Evolutionary conservation across 176 grass and related monocot genomes (phyloP).

Genomic region (Phoenix dactylifera): DNA sequence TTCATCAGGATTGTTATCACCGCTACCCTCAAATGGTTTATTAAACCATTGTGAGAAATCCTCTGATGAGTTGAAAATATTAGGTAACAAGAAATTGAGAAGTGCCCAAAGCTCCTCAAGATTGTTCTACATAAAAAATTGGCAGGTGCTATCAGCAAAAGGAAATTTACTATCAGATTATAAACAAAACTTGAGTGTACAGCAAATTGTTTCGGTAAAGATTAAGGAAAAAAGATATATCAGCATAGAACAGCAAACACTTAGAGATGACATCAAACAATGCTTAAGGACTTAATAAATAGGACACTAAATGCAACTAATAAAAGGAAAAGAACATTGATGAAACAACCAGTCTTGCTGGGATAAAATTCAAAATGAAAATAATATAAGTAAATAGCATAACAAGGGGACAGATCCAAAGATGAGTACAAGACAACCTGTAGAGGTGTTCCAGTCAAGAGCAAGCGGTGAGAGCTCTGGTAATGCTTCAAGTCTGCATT

Average conservation of each 20-base stretch:
- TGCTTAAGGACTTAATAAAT: too few species aligned
- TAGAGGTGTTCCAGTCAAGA: conserved; percentile 91
- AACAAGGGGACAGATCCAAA: conserved; percentile 2
- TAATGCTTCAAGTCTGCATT: conserved; percentile 97
- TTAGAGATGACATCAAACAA: too few species aligned
- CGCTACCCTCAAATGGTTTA: conserved; percentile 87
- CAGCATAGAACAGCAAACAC: too few species aligned
- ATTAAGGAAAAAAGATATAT: too few species aligned
- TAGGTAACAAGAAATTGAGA: conserved; percentile 92
- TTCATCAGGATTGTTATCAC: conserved; percentile 83
- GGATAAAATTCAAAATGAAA: too few species aligned
- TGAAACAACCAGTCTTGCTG: background rate
- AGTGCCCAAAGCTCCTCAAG: conserved; percentile 99
- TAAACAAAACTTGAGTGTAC: too few species aligned
- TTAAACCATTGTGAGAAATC: conserved; percentile 99
- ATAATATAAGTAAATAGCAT: too few species aligned
- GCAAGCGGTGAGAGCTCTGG: conserved; percentile 80
- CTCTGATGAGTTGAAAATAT: conserved; percentile 97
- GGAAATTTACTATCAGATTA: background rate
- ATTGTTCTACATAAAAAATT: conserved; percentile 82
- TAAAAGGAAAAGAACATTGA: too few species aligned
- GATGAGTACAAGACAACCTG: conserved; percentile 55
- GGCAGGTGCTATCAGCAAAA: conserved; percentile 26
- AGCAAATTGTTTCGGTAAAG: too few species aligned
- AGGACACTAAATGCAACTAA: too few species aligned